A percentile compares a stretch with the other conserved stretches of the same genome.
phyloP scores from a whole-genome alignment of 2,329 filamentous ascomycete species.

The Alternaria metachromatica region DNA sequence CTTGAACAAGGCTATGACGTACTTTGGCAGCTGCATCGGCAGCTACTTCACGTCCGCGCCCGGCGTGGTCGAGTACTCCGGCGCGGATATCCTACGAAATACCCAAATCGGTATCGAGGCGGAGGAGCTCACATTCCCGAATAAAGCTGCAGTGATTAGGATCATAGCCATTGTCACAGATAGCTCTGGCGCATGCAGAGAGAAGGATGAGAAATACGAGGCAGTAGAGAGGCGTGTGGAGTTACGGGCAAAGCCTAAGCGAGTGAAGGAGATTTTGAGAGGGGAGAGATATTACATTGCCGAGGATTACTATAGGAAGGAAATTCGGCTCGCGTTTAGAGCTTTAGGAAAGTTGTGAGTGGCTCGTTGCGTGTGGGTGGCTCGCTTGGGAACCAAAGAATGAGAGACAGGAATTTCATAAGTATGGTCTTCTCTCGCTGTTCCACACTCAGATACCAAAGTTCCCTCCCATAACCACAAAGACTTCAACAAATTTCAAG shows the following conservation, averaged over 20 bases:
- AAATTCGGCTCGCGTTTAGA: constrained; percentile 11
- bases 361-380: not conserved
- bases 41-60: not conserved
- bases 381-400: not conserved
- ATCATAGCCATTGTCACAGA: constrained; percentile 1
- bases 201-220: not conserved
- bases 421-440: not conserved
- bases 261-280: constrained; percentile 7
- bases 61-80: not conserved
- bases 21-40: not conserved
- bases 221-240: not conserved
- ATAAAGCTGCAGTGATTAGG: not conserved
- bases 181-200: not conserved
- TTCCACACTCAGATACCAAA: not conserved
- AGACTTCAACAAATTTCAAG: not conserved
- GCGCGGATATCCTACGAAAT: not conserved
- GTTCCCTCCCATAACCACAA: not conserved
- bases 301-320: constrained; percentile 5
- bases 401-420: not conserved
- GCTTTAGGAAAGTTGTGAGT: not conserved
- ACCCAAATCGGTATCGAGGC: not conserved
- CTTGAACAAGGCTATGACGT: not conserved
- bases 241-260: constrained; percentile 11
- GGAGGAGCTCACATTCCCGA: not conserved
- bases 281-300: not conserved